Percentiles rank a stretch among this genome's conserved stretches.
Conservation (phyloP, 2,329 filamentous ascomycete genomes). For the Aspergillus calidoustus region DNA sequence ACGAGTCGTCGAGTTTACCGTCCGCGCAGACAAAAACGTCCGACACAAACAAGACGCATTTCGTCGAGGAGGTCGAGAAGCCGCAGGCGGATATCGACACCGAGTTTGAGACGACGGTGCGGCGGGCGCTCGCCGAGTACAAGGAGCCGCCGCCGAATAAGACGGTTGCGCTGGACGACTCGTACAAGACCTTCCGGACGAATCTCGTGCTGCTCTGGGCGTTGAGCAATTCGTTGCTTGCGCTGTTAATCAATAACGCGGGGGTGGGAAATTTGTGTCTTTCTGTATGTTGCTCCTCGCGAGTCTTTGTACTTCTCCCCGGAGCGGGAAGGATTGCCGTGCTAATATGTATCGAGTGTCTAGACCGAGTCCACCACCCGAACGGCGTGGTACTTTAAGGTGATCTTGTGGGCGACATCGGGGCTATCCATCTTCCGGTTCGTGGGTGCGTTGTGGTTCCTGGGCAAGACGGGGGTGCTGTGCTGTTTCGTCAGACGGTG, state of each 20-base stretch:
- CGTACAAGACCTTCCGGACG: slow-evolving; percentile 99
- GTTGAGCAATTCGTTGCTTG: slow-evolving; percentile 86
- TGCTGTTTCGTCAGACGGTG: slow-evolving; percentile 88
- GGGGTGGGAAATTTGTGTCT: slow-evolving; percentile 83
- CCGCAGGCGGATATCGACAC: slow-evolving; percentile 98
- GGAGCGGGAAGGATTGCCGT: neutral
- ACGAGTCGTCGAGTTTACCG: slow-evolving; percentile 93
- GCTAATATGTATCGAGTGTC: neutral
- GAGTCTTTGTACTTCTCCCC: neutral
- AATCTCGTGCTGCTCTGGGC: slow-evolving; percentile 94
- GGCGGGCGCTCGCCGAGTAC: slow-evolving; percentile 85
- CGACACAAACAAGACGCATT: slow-evolving; percentile 80
- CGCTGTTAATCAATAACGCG: slow-evolving; percentile 86
- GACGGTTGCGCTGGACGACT: slow-evolving; percentile 89
- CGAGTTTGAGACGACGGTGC: slow-evolving; percentile 94
- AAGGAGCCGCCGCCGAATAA: slow-evolving; percentile 76
- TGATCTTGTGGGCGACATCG: slow-evolving; percentile 87
- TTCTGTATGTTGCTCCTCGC: slow-evolving; percentile 65
- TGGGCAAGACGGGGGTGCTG: slow-evolving; percentile 91
- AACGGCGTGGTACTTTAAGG: slow-evolving; percentile 90
- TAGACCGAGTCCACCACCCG: slow-evolving; percentile 70
- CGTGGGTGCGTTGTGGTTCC: slow-evolving; percentile 89
- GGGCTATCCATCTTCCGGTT: slow-evolving; percentile 84
- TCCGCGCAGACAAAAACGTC: slow-evolving; percentile 81
- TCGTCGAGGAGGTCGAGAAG: slow-evolving; percentile 95